Conservation (phyloP, 2,329 filamentous ascomycete genomes). For the Xylariaceae sp. region DNA sequence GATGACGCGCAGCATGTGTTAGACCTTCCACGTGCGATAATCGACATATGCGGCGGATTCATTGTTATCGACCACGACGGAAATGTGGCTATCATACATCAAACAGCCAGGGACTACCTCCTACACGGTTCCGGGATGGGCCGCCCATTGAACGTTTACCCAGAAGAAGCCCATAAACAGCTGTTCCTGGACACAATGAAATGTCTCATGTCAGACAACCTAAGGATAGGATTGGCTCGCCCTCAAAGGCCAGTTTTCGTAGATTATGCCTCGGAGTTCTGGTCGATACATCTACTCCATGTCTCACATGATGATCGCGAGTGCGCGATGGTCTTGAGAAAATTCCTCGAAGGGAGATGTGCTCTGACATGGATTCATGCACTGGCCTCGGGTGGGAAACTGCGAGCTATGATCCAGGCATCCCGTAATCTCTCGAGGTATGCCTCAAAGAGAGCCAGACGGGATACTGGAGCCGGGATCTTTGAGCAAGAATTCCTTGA, state of each 20-base stretch:
- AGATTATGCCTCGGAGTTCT: constrained; percentile 24
- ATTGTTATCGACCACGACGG: no score
- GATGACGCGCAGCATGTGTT: constrained; percentile 6
- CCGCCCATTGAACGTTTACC: constrained; percentile 15
- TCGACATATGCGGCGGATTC: no score
- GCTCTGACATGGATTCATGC: constrained; percentile 34
- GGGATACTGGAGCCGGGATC: background rate
- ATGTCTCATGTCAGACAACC: constrained; percentile 13
- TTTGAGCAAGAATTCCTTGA: constrained; percentile 23
- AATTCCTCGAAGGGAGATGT: constrained; percentile 22
- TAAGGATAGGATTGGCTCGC: constrained; percentile 12
- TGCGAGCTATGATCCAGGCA: constrained; percentile 26
- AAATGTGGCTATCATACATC: no score
- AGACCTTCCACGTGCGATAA: no score
- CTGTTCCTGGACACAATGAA: constrained; percentile 23
- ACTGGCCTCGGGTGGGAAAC: constrained; percentile 21
- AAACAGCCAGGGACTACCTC: no score
- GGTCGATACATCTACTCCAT: constrained; percentile 25
- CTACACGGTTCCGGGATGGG: constrained; percentile 10
- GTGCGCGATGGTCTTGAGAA: constrained; percentile 17
- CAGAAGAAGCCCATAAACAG: constrained; percentile 12
- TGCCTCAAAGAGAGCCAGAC: constrained; percentile 6
- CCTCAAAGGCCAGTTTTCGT: constrained; percentile 12
- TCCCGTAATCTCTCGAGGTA: constrained; percentile 24
- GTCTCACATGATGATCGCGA: constrained; percentile 1